Conservation (phyloP, 345 rosid species). For the Boechera divaricarpa region DNA sequence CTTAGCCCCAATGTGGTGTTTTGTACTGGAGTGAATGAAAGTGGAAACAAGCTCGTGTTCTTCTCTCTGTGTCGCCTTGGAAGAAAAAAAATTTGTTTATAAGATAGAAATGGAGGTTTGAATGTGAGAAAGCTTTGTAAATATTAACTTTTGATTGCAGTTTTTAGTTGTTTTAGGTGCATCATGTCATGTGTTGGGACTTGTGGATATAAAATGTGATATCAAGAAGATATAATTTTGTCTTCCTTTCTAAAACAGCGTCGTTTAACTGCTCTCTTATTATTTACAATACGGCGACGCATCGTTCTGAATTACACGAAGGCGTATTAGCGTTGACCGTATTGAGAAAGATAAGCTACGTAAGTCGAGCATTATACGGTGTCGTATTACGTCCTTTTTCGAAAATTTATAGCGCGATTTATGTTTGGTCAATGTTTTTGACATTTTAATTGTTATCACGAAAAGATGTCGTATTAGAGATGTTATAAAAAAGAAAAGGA, state of each 20-base stretch:
- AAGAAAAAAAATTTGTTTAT: conserved; percentile 38
- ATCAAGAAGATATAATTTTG: neutral
- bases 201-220: conserved; percentile 24
- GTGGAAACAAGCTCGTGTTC: conserved; percentile 11
- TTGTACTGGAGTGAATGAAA: conserved; percentile 22
- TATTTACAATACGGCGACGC: neutral
- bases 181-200: conserved; percentile 11
- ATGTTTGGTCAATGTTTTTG: neutral
- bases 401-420: neutral
- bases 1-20: conserved; percentile 11
- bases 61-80: conserved; percentile 25
- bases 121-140: conserved; percentile 35
- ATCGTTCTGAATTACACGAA: neutral
- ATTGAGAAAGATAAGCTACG: no score
- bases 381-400: neutral
- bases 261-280: neutral
- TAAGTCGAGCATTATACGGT: neutral
- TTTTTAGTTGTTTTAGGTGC: conserved; percentile 4
- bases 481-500: neutral
- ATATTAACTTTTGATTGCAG: conserved; percentile 27
- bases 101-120: conserved; percentile 36
- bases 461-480: neutral
- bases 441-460: neutral
- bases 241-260: conserved; percentile 14
- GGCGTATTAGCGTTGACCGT: neutral